These are phyloP conservation scores for Sinapis alba DNA, from an alignment of 441 rosid genomes.

Conservation along the genomic window DNA sequence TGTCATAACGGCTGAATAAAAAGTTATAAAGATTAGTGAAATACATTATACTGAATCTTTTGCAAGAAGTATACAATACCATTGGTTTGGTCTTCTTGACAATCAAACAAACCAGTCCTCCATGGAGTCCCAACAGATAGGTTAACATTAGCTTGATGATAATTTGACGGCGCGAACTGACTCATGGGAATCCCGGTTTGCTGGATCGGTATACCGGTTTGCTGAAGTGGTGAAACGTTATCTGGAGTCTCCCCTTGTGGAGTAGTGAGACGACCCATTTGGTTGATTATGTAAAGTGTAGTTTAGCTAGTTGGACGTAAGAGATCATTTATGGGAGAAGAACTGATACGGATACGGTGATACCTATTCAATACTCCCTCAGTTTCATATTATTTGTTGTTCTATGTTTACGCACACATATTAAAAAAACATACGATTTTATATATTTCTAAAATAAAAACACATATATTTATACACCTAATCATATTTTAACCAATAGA, in stretches of 20 bases:
- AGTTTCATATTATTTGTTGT: too few relatives aligned
- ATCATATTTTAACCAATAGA: too few relatives aligned
- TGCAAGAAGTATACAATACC: constrained; percentile 21
- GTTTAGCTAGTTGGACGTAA: constrained; percentile 5
- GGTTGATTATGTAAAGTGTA: constrained; percentile 20
- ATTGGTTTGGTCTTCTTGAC: constrained; percentile 43
- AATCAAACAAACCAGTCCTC: constrained; percentile 47
- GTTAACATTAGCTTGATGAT: constrained; percentile 39
- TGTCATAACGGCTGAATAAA: constrained; percentile 46
- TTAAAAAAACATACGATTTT: too few relatives aligned
- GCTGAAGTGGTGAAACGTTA: constrained; percentile 13
- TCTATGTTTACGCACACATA: too few relatives aligned
- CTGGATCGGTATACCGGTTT: constrained; percentile 21
- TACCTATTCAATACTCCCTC: too few relatives aligned
- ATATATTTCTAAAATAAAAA: too few relatives aligned
- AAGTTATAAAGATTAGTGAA: neutral
- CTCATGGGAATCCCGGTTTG: constrained; percentile 26
- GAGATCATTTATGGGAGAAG: constrained; percentile 16
- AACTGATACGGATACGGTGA: too few relatives aligned
- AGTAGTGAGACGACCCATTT: constrained; percentile 32
- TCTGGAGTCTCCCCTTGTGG: constrained; percentile 19
- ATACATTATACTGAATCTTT: neutral
- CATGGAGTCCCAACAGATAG: constrained; percentile 41
- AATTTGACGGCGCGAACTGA: constrained; percentile 23
- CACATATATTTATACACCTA: too few relatives aligned